Conservation (phyloP, 306 rosid species). For the Parietaria judaica region DNA sequence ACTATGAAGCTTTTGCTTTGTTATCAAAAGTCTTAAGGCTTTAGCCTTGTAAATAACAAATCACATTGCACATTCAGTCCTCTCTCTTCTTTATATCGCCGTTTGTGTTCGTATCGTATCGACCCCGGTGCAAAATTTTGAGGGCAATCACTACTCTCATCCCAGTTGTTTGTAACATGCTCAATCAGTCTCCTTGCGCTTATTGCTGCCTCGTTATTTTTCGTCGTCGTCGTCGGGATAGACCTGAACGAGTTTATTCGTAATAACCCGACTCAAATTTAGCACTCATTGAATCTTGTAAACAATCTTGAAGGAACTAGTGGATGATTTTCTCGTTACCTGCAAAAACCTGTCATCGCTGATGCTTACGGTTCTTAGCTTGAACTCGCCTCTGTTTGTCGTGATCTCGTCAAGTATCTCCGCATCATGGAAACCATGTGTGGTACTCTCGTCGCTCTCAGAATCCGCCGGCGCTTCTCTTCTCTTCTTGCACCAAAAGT, state of each 20-base stretch:
- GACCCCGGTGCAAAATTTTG: slow-evolving; percentile 6
- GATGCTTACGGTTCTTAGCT: slow-evolving; percentile 53
- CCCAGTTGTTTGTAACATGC: slow-evolving; percentile 8
- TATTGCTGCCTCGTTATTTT: slow-evolving; percentile 15
- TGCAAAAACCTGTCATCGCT: slow-evolving; percentile 39
- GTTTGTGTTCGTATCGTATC: slow-evolving; percentile 8
- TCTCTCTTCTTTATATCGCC: not conserved
- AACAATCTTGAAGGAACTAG: not conserved
- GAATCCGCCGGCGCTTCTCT: slow-evolving; percentile 24
- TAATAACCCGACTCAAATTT: not conserved
- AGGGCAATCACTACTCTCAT: slow-evolving; percentile 6
- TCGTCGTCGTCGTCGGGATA: slow-evolving; percentile 22
- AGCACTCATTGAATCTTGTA: not conserved
- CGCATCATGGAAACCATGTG: slow-evolving; percentile 49
- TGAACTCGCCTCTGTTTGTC: slow-evolving; percentile 76
- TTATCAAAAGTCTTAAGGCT: not conserved
- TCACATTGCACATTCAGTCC: not conserved
- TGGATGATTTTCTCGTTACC: slow-evolving; percentile 25
- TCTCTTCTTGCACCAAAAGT: slow-evolving; percentile 39
- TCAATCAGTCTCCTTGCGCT: slow-evolving; percentile 16
- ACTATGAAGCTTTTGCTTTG: not conserved
- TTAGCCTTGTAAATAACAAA: no score
- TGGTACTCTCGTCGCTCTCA: slow-evolving; percentile 19
- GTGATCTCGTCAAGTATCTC: slow-evolving; percentile 86
- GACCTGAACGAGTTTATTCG: slow-evolving; percentile 30